Conservation (phyloP, 1,284 basidiomycete genomes). For the Chiua sp. region DNA sequence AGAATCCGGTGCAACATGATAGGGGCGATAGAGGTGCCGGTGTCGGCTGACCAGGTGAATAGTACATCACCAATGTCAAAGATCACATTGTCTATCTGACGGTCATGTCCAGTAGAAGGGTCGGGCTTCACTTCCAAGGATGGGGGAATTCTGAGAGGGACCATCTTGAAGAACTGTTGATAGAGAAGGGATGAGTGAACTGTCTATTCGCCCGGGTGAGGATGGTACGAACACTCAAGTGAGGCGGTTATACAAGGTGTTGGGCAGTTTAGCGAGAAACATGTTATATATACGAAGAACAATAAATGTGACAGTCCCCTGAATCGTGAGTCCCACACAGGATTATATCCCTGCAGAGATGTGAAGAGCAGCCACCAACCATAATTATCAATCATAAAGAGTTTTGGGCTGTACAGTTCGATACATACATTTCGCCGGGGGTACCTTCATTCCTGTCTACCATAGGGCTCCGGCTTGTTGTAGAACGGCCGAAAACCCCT, state of each 20-base stretch:
- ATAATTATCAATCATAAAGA: too few relatives aligned
- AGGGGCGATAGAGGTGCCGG: slow-evolving; percentile 21
- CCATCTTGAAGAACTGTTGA: neutral
- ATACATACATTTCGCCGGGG: too few relatives aligned
- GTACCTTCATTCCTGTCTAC: too few relatives aligned
- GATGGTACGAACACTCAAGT: neutral
- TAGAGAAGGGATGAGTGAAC: slow-evolving; percentile 1
- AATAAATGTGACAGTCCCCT: too few relatives aligned
- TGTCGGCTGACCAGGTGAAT: slow-evolving; percentile 28
- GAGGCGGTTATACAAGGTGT: neutral
- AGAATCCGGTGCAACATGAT: slow-evolving; percentile 17
- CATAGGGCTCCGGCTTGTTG: too few relatives aligned
- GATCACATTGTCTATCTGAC: slow-evolving; percentile 27
- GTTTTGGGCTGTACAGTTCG: too few relatives aligned
- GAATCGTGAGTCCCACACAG: too few relatives aligned
- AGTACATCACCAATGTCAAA: slow-evolving; percentile 31
- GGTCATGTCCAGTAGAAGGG: slow-evolving; percentile 4
- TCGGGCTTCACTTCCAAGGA: slow-evolving; percentile 3
- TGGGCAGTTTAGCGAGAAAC: too few relatives aligned
- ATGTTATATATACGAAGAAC: neutral
- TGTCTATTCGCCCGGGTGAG: neutral
- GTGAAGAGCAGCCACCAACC: too few relatives aligned
- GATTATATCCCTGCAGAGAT: too few relatives aligned
- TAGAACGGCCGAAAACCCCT: too few relatives aligned
- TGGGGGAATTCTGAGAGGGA: slow-evolving; percentile 9